These are phyloP conservation scores for Euphrasia confusa DNA, from an alignment of 257 asterid genomes.

Conservation along the genomic window DNA sequence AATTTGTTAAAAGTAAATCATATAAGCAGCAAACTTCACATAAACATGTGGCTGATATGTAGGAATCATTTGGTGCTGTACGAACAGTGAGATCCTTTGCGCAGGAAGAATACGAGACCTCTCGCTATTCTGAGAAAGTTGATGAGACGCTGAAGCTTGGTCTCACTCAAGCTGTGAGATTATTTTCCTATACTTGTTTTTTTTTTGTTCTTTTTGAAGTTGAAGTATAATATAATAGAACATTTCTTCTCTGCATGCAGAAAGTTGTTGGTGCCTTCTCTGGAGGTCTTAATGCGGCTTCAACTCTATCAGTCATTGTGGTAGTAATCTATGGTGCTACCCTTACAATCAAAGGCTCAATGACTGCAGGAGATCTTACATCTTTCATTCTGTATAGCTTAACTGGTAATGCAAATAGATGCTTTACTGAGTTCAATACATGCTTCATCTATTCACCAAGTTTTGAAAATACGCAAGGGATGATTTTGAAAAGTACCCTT, in stretches of 20 bases:
- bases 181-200: not conserved
- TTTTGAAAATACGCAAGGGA: not conserved
- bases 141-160: constrained; percentile 60
- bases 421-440: not conserved
- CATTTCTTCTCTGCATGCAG: constrained; percentile 30
- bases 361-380: constrained; percentile 60
- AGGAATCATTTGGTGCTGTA: constrained; percentile 68
- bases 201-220: too few species aligned
- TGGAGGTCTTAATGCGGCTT: constrained; percentile 56
- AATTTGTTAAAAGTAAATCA: not conserved
- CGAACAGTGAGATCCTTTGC: constrained; percentile 73
- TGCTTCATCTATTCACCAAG: not conserved
- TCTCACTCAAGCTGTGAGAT: constrained; percentile 58
- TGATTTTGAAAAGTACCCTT: not conserved
- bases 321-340: constrained; percentile 66
- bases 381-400: constrained; percentile 68
- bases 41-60: constrained; percentile 16
- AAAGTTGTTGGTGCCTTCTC: constrained; percentile 46
- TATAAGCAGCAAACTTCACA: constrained; percentile 5
- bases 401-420: constrained; percentile 36
- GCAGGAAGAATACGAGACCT: constrained; percentile 44
- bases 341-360: constrained; percentile 49
- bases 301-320: constrained; percentile 51
- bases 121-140: constrained; percentile 56
- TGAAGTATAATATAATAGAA: not conserved